Conservation (phyloP, 1,284 basidiomycete genomes). For the Ustilago hordei region DNA sequence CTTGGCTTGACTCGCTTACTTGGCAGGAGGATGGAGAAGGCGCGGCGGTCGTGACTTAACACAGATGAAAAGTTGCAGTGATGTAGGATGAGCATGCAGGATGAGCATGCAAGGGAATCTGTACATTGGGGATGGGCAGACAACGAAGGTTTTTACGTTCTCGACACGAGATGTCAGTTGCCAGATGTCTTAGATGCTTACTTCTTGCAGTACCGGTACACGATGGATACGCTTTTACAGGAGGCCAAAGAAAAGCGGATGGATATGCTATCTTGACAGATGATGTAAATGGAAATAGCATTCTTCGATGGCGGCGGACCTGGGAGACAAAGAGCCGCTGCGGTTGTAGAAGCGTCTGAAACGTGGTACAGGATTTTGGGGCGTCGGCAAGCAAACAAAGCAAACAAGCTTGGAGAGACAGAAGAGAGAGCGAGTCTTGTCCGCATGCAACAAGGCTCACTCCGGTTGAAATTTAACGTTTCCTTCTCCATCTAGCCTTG, state of each 20-base stretch:
- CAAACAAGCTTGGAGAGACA: neutral
- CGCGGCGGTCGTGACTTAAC: neutral
- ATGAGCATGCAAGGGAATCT: constrained; percentile 4
- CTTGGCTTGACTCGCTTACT: neutral
- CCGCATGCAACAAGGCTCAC: constrained; percentile 14
- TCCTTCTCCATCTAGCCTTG: constrained; percentile 16
- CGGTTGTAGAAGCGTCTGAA: constrained; percentile 20
- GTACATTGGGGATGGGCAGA: constrained; percentile 1
- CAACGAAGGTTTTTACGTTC: neutral
- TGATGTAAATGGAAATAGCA: neutral
- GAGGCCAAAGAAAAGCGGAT: neutral
- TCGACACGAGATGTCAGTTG: neutral
- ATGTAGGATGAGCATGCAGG: constrained; percentile 6
- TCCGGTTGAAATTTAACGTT: neutral
- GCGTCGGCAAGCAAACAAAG: constrained; percentile 8
- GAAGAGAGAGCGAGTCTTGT: neutral
- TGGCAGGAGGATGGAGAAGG: neutral
- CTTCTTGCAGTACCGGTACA: neutral
- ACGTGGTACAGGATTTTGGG: neutral
- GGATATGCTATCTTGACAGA: neutral
- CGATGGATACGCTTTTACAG: no score
- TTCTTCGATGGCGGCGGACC: constrained; percentile 27
- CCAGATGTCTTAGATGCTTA: neutral
- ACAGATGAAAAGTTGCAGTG: neutral
- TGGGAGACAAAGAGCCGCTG: neutral